phyloP scores from a whole-genome alignment of 2,329 filamentous ascomycete species.

The Biscogniauxia marginata region DNA sequence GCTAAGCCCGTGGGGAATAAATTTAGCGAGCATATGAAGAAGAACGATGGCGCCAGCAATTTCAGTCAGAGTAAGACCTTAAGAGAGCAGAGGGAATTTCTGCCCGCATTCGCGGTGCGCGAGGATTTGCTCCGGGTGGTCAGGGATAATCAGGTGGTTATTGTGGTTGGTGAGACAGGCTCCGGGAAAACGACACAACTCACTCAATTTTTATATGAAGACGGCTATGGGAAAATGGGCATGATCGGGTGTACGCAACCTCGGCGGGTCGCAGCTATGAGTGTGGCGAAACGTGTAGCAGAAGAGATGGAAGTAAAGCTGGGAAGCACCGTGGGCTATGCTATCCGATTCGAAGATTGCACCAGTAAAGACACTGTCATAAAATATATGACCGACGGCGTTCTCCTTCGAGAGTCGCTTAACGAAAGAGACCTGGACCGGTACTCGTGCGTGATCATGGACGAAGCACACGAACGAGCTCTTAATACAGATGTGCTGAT shows the following conservation, averaged over 20 bases:
- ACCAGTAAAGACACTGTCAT: conserved; percentile 94
- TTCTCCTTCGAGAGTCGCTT: conserved; percentile 87
- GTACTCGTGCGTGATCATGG: conserved; percentile 99
- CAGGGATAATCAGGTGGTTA: conserved; percentile 93
- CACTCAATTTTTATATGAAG: conserved; percentile 93
- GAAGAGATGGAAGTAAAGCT: conserved; percentile 97
- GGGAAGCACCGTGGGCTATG: conserved; percentile 87
- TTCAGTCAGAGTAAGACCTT: conserved; percentile 93
- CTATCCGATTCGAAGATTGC: conserved; percentile 97
- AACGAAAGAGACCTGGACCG: conserved; percentile 91
- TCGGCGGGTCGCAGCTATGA: conserved; percentile 96
- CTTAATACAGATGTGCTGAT: conserved; percentile 96
- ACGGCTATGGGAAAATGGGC: conserved; percentile 83
- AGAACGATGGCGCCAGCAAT: conserved; percentile 78
- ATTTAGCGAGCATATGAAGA: conserved; percentile 89
- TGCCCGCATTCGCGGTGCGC: conserved; percentile 93
- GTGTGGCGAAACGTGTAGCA: conserved; percentile 94
- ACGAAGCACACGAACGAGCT: conserved; percentile 95
- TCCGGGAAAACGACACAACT: conserved; percentile 97
- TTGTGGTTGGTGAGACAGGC: conserved; percentile 95
- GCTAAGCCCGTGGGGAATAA: conserved; percentile 68
- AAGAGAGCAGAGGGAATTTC: conserved; percentile 84
- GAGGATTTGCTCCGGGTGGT: conserved; percentile 92
- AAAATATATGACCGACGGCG: conserved; percentile 99
- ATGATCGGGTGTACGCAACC: conserved; percentile 98